Base-by-base conservation (phyloP, 2,329 filamentous ascomycete genomes). In the Fusarium sp. region DNA sequence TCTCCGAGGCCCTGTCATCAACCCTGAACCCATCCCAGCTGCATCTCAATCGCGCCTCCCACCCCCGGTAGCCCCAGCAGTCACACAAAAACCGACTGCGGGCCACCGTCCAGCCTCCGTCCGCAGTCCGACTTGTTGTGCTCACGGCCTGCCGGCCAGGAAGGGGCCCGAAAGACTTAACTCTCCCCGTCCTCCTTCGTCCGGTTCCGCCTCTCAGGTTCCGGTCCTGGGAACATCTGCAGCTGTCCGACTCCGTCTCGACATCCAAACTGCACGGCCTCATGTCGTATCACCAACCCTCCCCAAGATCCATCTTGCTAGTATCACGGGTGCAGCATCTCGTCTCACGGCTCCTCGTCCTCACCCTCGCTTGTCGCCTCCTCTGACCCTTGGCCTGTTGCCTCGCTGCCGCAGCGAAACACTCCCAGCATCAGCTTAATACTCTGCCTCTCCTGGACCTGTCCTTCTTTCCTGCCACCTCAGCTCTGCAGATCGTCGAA, bases 281-380 rank as follows among this genome's bases (percentile, higher is more conserved):
- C 79, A 83, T 83, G 81, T 77, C 76, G 84, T 86, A 81, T 80
- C 75, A 85, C 83, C 73, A 79, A 76, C 76, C 77, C 75, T 76
- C 77, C 77, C 79, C 80, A 80, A 79, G 78, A 80, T 78, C 79
- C 78, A 79, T 79, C 79, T 81, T 81, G 76, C 78, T 75, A 82
- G 83, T 85, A 82, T 82, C 80, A 83, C 83, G 77, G 79, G 42
- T 82, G 81, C 82, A 83, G 80, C 81, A 82, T 82, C 82, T 81
- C 81, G 84, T 85, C 81, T 79, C 77, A 85, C 83, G 71, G 51
- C 53, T 68, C 54, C 68, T 71, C 69, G 77, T 74, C 72, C 75
- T 80, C 75, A 50, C 76, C 76, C 74, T 79, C 75, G 77, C 75
- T 72, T 73, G 67, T 71, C 64, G 64, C 64, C 51, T 65, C 64